Evolutionary conservation across 2,329 filamentous ascomycete genomes (phyloP).

Genomic region (Aphanocladium album): DNA sequence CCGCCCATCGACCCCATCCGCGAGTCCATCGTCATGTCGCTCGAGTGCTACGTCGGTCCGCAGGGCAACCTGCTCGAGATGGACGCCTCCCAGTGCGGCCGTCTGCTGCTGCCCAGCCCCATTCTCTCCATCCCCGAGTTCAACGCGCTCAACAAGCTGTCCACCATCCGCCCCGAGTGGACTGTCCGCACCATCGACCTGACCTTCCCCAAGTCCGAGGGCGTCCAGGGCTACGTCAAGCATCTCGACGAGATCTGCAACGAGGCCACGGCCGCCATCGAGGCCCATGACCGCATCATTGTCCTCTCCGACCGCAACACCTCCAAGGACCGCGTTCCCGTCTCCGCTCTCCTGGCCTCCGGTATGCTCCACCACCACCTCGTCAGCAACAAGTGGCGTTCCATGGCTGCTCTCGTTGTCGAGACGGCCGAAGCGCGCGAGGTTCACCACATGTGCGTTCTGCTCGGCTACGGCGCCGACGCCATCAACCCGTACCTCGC

Average conservation of each 20-base stretch:
- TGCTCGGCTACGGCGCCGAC: constrained; percentile 91
- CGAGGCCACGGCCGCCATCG: constrained; percentile 76
- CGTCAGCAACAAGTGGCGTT: constrained; percentile 92
- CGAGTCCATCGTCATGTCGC: constrained; percentile 96
- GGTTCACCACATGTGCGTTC: constrained; percentile 98
- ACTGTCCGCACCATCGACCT: constrained; percentile 86
- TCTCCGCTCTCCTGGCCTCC: constrained; percentile 82
- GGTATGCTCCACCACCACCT: constrained; percentile 94
- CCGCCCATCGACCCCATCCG: constrained; percentile 95
- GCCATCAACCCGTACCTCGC: constrained; percentile 92
- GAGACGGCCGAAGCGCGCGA: constrained; percentile 95
- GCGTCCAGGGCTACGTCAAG: constrained; percentile 76
- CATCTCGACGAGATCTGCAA: constrained; percentile 87
- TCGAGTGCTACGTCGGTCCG: constrained; percentile 93
- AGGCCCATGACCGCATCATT: constrained; percentile 78
- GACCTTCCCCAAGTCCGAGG: constrained; percentile 83
- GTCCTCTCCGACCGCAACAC: constrained; percentile 86
- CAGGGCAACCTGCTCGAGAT: constrained; percentile 95
- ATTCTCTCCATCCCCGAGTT: constrained; percentile 87
- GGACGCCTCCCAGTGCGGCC: constrained; percentile 81
- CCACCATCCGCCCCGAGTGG: constrained; percentile 69
- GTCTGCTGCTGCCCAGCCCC: constrained; percentile 80
- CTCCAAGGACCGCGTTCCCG: constrained; percentile 72
- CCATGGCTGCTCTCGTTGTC: constrained; percentile 77
- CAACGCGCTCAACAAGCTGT: constrained; percentile 78